phyloP scores from a whole-genome alignment of 805 yeast species.

The Ogataea dorogensis region DNA sequence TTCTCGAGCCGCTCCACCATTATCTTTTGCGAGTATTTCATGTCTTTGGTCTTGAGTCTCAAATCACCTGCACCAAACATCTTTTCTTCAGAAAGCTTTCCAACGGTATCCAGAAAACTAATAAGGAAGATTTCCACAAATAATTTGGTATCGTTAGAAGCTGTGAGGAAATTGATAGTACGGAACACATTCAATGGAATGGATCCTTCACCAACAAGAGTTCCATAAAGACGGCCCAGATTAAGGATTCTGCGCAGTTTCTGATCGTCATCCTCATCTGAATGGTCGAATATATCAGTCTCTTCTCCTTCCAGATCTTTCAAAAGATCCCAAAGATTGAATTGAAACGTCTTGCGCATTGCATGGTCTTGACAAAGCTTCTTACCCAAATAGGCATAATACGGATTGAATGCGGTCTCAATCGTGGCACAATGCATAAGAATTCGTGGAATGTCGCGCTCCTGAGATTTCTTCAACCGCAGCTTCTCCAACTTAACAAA shows the following conservation, averaged over 20 bases:
- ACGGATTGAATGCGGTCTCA: conserved; percentile 86
- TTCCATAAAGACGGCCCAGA: conserved; percentile 79
- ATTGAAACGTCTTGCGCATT: conserved; percentile 81
- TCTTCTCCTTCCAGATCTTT: conserved; percentile 61
- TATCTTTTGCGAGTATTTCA: conserved; percentile 33
- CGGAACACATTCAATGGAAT: conserved; percentile 72
- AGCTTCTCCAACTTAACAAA: conserved; percentile 78
- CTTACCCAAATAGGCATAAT: conserved; percentile 75
- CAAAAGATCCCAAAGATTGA: conserved; percentile 82
- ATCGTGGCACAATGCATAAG: conserved; percentile 80
- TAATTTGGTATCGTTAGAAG: conserved; percentile 56
- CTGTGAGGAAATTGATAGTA: conserved; percentile 68
- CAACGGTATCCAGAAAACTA: conserved; percentile 62
- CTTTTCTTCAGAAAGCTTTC: conserved; percentile 56
- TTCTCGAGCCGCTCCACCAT: conserved; percentile 42
- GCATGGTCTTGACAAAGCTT: conserved; percentile 75
- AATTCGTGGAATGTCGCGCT: conserved; percentile 83
- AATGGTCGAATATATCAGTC: conserved; percentile 21
- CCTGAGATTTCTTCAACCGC: conserved; percentile 73
- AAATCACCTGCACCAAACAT: conserved; percentile 43
- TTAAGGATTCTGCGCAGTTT: conserved; percentile 62
- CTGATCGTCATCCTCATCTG: conserved; percentile 54
- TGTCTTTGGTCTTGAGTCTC: conserved; percentile 31
- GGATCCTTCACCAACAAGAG: conserved; percentile 67
- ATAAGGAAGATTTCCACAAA: conserved; percentile 75